Conservation (phyloP, 2,329 filamentous ascomycete species). For the Phyllosticta citribraziliensis region DNA sequence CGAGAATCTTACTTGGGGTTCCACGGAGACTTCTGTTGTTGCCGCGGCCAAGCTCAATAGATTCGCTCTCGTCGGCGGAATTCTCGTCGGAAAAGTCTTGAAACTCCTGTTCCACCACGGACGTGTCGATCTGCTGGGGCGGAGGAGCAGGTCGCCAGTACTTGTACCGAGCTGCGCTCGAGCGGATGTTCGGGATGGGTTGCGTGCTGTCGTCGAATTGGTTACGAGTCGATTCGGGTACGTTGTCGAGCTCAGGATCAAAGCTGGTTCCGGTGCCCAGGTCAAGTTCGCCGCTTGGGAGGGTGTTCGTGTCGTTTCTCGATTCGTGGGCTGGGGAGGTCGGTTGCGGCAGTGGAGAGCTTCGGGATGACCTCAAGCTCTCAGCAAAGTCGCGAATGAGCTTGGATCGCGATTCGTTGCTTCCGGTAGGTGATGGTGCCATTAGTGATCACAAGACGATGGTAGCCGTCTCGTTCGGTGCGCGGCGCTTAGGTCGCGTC, state of each 20-base stretch:
- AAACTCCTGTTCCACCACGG: conserved; percentile 30
- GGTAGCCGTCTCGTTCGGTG: not conserved
- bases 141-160: conserved; percentile 27
- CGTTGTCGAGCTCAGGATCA: conserved; percentile 19
- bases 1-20: conserved; percentile 27
- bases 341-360: conserved; percentile 21
- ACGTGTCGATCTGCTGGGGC: conserved; percentile 27
- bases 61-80: conserved; percentile 38
- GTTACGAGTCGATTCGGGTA: conserved; percentile 28
- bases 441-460: conserved; percentile 14
- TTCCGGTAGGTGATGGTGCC: conserved; percentile 26
- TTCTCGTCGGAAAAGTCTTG: conserved; percentile 31
- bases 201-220: conserved; percentile 25
- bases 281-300: conserved; percentile 14
- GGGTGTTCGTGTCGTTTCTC: conserved; percentile 17
- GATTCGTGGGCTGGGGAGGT: conserved; percentile 22
- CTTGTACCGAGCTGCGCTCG: conserved; percentile 28
- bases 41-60: conserved; percentile 49
- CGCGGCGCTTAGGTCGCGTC: not conserved
- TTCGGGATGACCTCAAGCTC: conserved; percentile 15
- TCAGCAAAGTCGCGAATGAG: conserved; percentile 27
- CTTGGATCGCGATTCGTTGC: conserved; percentile 28
- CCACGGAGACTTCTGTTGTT: conserved; percentile 28
- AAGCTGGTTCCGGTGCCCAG: conserved; percentile 21
- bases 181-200: conserved; percentile 25